Conservation (phyloP, 192 early-diverging fungal species). For the Dimargaris xerosporica region DNA sequence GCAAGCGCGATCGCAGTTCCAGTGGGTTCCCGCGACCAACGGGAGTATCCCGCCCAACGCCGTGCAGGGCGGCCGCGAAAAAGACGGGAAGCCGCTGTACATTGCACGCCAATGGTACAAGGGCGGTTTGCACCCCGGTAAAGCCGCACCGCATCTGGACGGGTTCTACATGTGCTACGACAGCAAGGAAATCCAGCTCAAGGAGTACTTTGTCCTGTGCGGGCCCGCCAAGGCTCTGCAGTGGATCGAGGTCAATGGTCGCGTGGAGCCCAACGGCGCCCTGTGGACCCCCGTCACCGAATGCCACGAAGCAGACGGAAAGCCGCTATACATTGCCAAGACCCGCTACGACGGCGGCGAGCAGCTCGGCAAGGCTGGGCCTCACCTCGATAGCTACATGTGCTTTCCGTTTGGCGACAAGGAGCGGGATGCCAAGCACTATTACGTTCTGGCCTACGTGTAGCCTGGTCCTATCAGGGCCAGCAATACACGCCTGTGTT, state of each 20-base stretch:
- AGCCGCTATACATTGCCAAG: slow-evolving; percentile 32
- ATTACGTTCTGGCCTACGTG: slow-evolving; percentile 28
- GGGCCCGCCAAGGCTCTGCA: slow-evolving; percentile 37
- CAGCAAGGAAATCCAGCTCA: slow-evolving; percentile 32
- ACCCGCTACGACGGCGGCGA: slow-evolving; percentile 26
- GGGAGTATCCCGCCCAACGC: slow-evolving; percentile 29
- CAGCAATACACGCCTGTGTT: too few relatives aligned
- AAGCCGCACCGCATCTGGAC: slow-evolving; percentile 28
- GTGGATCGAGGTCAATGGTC: slow-evolving; percentile 31
- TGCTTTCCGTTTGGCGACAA: slow-evolving; percentile 28
- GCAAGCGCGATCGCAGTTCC: slow-evolving; percentile 4
- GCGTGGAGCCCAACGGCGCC: slow-evolving; percentile 20
- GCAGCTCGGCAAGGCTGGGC: slow-evolving; percentile 32
- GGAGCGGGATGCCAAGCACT: slow-evolving; percentile 22
- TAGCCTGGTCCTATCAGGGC: not conserved
- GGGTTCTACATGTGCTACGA: slow-evolving; percentile 34
- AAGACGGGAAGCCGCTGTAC: slow-evolving; percentile 39
- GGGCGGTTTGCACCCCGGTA: slow-evolving; percentile 31
- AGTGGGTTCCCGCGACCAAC: slow-evolving; percentile 10
- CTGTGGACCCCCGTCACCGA: slow-evolving; percentile 20
- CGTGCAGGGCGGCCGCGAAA: slow-evolving; percentile 40
- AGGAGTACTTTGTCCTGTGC: slow-evolving; percentile 41
- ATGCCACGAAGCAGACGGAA: slow-evolving; percentile 27
- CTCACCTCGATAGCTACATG: slow-evolving; percentile 33
- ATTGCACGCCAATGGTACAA: slow-evolving; percentile 35